These are phyloP conservation scores for Lichtheimia ornata DNA, from an alignment of 371 early-diverging fungal genomes.

Conservation along the genomic window DNA sequence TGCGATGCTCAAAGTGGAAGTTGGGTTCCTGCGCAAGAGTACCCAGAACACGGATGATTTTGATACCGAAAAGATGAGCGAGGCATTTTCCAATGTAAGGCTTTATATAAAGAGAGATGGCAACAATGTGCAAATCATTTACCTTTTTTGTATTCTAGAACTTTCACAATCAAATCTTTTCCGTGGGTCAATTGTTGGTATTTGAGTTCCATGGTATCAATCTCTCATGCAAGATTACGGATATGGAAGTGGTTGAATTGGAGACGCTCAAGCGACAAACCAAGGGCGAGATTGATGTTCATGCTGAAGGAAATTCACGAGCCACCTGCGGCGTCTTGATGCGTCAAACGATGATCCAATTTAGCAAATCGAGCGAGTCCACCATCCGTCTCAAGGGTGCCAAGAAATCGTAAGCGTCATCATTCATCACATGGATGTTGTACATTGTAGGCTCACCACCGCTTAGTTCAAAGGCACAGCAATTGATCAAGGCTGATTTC, in stretches of 20 bases:
- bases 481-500: conserved; percentile 92
- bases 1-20: conserved; percentile 71
- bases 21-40: conserved; percentile 60
- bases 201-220: conserved; percentile 85
- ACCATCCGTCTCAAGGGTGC: conserved; percentile 74
- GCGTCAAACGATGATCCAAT: conserved; percentile 67
- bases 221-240: conserved; percentile 57
- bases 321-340: conserved; percentile 73
- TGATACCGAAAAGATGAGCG: conserved; percentile 73
- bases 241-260: conserved; percentile 66
- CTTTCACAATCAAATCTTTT: conserved; percentile 80
- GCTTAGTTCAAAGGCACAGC: conserved; percentile 55
- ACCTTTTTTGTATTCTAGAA: conserved; percentile 20
- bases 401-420: conserved; percentile 61
- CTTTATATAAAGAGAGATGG: background rate
- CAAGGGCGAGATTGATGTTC: conserved; percentile 44
- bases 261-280: conserved; percentile 50
- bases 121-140: background rate
- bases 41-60: conserved; percentile 61
- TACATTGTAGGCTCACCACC: background rate
- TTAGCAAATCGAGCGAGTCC: conserved; percentile 74
- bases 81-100: conserved; percentile 64
- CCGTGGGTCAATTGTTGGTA: conserved; percentile 68
- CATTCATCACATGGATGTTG: too few species aligned
- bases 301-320: conserved; percentile 14